Percentiles rank a stretch among this genome's conserved stretches.
These are phyloP conservation scores for Trypanosoma rangeli DNA, from an alignment of 208 protist genomes.

Conservation along the genomic window DNA sequence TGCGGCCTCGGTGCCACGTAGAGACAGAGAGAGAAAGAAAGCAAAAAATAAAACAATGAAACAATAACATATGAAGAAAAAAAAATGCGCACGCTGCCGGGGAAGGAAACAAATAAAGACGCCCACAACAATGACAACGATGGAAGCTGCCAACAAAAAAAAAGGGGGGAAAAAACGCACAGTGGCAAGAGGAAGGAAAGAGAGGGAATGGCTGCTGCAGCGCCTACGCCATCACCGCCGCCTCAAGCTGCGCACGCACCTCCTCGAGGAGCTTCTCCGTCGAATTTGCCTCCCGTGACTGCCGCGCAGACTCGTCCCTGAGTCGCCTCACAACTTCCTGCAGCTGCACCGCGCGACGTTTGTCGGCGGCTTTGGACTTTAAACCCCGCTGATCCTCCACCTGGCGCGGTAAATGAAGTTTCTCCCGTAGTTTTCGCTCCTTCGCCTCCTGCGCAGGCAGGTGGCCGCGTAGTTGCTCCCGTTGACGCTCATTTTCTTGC, in stretches of 20 bases:
- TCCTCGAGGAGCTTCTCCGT: constrained; percentile 12
- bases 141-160: too few relatives aligned
- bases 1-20: too few relatives aligned
- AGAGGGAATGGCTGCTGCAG: not conserved
- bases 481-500: not conserved
- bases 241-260: constrained; percentile 5
- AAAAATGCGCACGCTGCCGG: too few relatives aligned
- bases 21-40: too few relatives aligned
- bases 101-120: too few relatives aligned
- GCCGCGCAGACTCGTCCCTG: constrained; percentile 15
- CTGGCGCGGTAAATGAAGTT: constrained; percentile 18
- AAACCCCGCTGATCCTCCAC: constrained; percentile 26
- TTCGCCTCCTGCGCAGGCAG: constrained; percentile 8
- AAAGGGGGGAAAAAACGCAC: not conserved
- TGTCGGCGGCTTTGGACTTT: constrained; percentile 1
- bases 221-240: not conserved
- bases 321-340: constrained; percentile 5
- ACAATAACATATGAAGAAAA: too few relatives aligned
- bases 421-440: constrained; percentile 23
- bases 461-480: not conserved
- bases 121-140: too few relatives aligned
- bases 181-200: not conserved
- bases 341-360: constrained; percentile 3
- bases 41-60: too few relatives aligned
- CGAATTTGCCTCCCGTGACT: constrained; percentile 8